Evolutionary conservation across 2,329 filamentous ascomycete species (phyloP).

Genomic region (Ophiocordyceps australis): DNA sequence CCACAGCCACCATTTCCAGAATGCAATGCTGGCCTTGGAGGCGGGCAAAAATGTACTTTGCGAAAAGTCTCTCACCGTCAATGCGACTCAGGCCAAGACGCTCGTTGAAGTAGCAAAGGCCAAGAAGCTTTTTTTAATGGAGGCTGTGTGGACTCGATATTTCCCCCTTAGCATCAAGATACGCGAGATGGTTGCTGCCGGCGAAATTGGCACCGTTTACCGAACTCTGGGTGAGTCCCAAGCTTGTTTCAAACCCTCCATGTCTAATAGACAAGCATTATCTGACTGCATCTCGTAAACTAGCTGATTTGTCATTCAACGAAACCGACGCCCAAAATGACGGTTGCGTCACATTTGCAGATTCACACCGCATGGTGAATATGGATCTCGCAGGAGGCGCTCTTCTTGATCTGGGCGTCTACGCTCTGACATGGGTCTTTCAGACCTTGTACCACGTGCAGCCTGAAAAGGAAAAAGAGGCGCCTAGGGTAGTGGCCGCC

Average conservation of each 20-base stretch:
- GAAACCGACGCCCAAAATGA: conserved; percentile 30
- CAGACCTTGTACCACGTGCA: conserved; percentile 75
- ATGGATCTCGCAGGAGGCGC: conserved; percentile 66
- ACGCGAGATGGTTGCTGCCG: conserved; percentile 40
- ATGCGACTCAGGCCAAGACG: conserved; percentile 55
- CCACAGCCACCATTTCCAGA: conserved; percentile 86
- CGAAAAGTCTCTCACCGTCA: conserved; percentile 82
- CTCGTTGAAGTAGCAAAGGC: conserved; percentile 53
- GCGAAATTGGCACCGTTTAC: conserved; percentile 40
- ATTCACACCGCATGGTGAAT: conserved; percentile 64
- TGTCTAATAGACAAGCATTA: too few species aligned
- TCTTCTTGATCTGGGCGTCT: conserved; percentile 73
- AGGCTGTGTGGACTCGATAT: conserved; percentile 79
- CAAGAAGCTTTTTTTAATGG: conserved; percentile 65
- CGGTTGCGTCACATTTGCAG: conserved; percentile 34
- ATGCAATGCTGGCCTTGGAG: conserved; percentile 66
- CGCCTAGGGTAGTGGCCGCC: conserved; percentile 49
- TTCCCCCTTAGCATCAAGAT: conserved; percentile 70
- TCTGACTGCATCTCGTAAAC: conserved; percentile 4
- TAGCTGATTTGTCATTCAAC: conserved; percentile 43
- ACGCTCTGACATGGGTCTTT: conserved; percentile 80
- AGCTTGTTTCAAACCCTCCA: too few species aligned
- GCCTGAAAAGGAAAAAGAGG: conserved; percentile 44
- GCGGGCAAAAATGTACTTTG: conserved; percentile 80
- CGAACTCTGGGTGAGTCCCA: conserved; percentile 34